These are phyloP conservation scores for Lentinula novae-zelandiae DNA, from an alignment of 1,284 basidiomycete species.

Conservation along the genomic window DNA sequence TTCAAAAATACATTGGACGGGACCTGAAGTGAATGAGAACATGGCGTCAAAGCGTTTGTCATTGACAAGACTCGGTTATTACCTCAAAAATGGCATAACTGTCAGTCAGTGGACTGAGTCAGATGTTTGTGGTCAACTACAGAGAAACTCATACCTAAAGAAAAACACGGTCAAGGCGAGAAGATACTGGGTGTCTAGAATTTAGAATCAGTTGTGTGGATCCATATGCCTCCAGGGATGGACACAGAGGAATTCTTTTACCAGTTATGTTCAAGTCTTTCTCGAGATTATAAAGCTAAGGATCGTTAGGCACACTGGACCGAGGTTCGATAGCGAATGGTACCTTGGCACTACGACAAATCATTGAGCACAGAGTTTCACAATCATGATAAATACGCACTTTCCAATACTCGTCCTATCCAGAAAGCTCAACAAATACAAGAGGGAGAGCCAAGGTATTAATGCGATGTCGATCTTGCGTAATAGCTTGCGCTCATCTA, in stretches of 20 bases:
- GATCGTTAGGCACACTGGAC: neutral
- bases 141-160: constrained; percentile 45
- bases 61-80: constrained; percentile 1
- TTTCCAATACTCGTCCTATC: constrained; percentile 84
- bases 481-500: constrained; percentile 62
- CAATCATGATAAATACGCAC: constrained; percentile 26
- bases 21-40: constrained; percentile 32
- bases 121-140: too few species aligned
- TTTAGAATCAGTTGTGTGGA: neutral
- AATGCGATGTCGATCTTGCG: constrained; percentile 63
- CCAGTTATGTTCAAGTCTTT: constrained; percentile 41
- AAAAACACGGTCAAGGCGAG: constrained; percentile 59
- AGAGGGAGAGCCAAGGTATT: constrained; percentile 66
- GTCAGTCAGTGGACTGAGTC: constrained; percentile 29
- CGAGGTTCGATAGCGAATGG: neutral
- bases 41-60: neutral
- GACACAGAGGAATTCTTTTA: neutral
- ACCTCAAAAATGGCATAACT: constrained; percentile 65
- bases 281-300: constrained; percentile 55
- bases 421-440: constrained; percentile 73
- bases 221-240: neutral
- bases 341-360: constrained; percentile 51
- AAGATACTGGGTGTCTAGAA: constrained; percentile 56
- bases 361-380: neutral
- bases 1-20: constrained; percentile 71